Percentiles rank a stretch among this genome's conserved stretches.
Conservation (phyloP, 2,329 filamentous ascomycete genomes). For the Aspergillus fischeri region DNA sequence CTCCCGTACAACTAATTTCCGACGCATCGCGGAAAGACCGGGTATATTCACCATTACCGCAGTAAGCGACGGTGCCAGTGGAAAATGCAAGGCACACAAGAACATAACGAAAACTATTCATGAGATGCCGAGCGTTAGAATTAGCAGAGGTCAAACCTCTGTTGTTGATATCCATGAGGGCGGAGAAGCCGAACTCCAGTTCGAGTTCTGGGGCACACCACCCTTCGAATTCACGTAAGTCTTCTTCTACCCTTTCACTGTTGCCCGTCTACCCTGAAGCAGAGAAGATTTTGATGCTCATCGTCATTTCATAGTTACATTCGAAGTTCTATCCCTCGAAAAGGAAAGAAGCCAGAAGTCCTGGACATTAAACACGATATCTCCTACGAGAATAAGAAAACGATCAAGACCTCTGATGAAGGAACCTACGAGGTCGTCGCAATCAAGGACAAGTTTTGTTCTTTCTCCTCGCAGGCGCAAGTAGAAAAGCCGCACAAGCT, state of each 20-base stretch:
- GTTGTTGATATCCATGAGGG: slow-evolving; percentile 95
- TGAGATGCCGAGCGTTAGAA: slow-evolving; percentile 83
- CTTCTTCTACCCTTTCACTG: not conserved
- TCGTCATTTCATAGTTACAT: slow-evolving; percentile 58
- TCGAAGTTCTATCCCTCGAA: slow-evolving; percentile 76
- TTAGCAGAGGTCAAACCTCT: slow-evolving; percentile 76
- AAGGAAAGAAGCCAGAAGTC: slow-evolving; percentile 71
- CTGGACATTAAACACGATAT: slow-evolving; percentile 88
- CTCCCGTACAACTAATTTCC: slow-evolving; percentile 70
- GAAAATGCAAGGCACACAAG: slow-evolving; percentile 74
- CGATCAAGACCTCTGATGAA: slow-evolving; percentile 81
- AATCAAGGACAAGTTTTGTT: slow-evolving; percentile 90
- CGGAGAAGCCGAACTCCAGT: slow-evolving; percentile 85
- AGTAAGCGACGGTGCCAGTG: slow-evolving; percentile 78
- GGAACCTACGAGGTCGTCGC: slow-evolving; percentile 96
- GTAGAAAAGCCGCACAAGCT: slow-evolving; percentile 44
- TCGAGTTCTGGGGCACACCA: slow-evolving; percentile 92
- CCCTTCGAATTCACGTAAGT: slow-evolving; percentile 88
- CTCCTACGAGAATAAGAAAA: slow-evolving; percentile 75
- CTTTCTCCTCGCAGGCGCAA: slow-evolving; percentile 70
- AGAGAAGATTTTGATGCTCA: not conserved
- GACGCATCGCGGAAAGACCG: slow-evolving; percentile 85
- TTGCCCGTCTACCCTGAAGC: not conserved
- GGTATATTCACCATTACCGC: slow-evolving; percentile 85
- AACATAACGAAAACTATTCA: slow-evolving; percentile 81